These are phyloP conservation scores for Monosporozyma solicola DNA, from an alignment of 805 yeast species.

Conservation along the genomic window DNA sequence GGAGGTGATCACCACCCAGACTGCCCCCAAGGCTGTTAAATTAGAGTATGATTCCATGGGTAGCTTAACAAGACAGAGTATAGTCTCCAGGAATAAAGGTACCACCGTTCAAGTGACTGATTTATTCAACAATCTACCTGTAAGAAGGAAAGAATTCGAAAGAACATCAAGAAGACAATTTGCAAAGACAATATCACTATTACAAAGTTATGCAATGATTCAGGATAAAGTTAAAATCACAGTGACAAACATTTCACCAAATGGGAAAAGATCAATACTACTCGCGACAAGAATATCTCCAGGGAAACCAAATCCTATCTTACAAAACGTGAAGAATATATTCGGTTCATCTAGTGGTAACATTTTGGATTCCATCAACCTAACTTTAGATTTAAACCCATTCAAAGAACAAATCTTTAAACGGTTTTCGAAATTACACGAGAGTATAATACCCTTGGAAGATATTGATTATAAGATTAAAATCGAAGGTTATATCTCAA, in stretches of 20 bases:
- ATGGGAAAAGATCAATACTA: slow-evolving; percentile 44
- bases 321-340: slow-evolving; percentile 53
- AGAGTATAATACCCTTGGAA: background rate
- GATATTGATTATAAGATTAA: slow-evolving; percentile 27
- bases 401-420: slow-evolving; percentile 13
- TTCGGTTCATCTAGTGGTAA: slow-evolving; percentile 61
- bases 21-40: slow-evolving; percentile 48
- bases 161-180: slow-evolving; percentile 66
- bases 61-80: slow-evolving; percentile 30
- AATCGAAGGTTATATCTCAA: slow-evolving; percentile 60
- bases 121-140: slow-evolving; percentile 68
- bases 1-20: slow-evolving; percentile 42
- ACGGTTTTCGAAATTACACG: slow-evolving; percentile 4
- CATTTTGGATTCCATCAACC: slow-evolving; percentile 45
- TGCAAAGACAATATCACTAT: slow-evolving; percentile 48
- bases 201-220: slow-evolving; percentile 64
- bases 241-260: slow-evolving; percentile 43
- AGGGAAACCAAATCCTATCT: slow-evolving; percentile 36
- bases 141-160: slow-evolving; percentile 63
- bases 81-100: slow-evolving; percentile 55
- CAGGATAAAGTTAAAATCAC: slow-evolving; percentile 48
- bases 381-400: slow-evolving; percentile 33
- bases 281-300: slow-evolving; percentile 40
- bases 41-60: slow-evolving; percentile 55
- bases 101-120: slow-evolving; percentile 52